phyloP scores from a whole-genome alignment of 805 yeast species.

The Pichia membranifaciens region DNA sequence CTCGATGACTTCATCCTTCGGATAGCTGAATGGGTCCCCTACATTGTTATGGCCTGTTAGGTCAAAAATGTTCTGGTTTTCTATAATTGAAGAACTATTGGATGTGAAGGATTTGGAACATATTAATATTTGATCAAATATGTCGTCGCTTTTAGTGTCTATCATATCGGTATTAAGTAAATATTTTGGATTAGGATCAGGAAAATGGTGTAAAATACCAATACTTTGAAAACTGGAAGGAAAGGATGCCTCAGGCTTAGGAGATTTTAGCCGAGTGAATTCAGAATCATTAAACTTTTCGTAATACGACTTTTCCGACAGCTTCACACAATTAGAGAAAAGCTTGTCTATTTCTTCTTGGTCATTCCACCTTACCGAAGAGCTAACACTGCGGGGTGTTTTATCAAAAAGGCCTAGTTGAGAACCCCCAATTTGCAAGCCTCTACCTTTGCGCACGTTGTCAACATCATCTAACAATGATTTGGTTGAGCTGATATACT shows the following conservation, averaged over 20 bases:
- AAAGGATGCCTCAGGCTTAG: conserved; percentile 7
- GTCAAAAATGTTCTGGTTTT: conserved; percentile 11
- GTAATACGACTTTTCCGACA: conserved; percentile 22
- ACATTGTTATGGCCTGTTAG: neutral
- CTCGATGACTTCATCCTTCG: no score
- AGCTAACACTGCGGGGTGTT: conserved; percentile 19
- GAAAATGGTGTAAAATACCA: conserved; percentile 13
- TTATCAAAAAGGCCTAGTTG: conserved; percentile 24
- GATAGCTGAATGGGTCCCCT: neutral
- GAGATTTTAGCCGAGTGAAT: neutral
- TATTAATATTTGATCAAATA: neutral
- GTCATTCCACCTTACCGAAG: conserved; percentile 36
- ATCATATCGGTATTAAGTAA: conserved; percentile 3
- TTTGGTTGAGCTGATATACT: conserved; percentile 41
- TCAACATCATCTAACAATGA: conserved; percentile 55
- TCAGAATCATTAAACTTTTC: conserved; percentile 7
- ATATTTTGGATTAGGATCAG: conserved; percentile 4
- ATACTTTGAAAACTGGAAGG: conserved; percentile 31
- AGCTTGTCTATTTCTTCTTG: conserved; percentile 32
- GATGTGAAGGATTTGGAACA: neutral
- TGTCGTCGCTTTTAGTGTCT: neutral
- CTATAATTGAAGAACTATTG: neutral
- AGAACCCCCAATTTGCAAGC: conserved; percentile 28
- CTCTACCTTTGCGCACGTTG: conserved; percentile 41
- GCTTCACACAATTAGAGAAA: conserved; percentile 26